Evolutionary conservation across 352 stramenopile genomes (phyloP), one percentile per base, ranked within the genome.

Genomic region (Phytophthora melonis): DNA sequence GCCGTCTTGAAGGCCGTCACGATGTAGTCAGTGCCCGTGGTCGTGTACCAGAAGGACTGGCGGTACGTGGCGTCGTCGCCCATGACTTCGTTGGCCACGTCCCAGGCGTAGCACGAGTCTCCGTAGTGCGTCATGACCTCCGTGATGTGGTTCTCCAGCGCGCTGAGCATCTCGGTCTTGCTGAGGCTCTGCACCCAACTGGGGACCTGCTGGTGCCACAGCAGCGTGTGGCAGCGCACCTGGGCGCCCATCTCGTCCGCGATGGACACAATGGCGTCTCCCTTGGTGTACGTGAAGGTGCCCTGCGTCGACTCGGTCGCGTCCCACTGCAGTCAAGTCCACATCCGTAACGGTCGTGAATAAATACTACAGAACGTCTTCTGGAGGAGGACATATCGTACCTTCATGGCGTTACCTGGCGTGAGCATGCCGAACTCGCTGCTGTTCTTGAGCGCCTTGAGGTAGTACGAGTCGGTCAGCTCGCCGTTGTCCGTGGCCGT

Each of bases 21-120:
- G 63, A 79, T 77, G 63, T 68, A 79, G 21, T 79, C 67, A 3
- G 72, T 79, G 34, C 72, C 72, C 18, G 72, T 79, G n/a, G 50
- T 70, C 18, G n/a, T 72, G 62, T 79, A 79, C 72, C 72, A 79
- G 27, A 79, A 79, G 0, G 72, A 79, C 56, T 56, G 61, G 47
- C 72, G 72, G 52, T 76, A 76, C 3, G 34, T 76, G 6, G 55
- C 72, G 57, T 78, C 62, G 52, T 78, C 72, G n/a, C 61, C 68
- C 61, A 75, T 70, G 5, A 71, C 71, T 32, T 78, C 71, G 50
- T 78, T 78, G 55, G 68, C 71, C 7, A 78, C 71, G 16, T 78
- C 66, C 72, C 72, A 78, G 10, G 72, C 61, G 45, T 78, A 75
- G 19, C 72, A 78, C 7, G 66, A 63, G 53, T 78, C 72, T 5